These are phyloP conservation scores for Sugiyamaella neomexicana DNA, from an alignment of 1,139 yeast genomes.

Conservation along the genomic window DNA sequence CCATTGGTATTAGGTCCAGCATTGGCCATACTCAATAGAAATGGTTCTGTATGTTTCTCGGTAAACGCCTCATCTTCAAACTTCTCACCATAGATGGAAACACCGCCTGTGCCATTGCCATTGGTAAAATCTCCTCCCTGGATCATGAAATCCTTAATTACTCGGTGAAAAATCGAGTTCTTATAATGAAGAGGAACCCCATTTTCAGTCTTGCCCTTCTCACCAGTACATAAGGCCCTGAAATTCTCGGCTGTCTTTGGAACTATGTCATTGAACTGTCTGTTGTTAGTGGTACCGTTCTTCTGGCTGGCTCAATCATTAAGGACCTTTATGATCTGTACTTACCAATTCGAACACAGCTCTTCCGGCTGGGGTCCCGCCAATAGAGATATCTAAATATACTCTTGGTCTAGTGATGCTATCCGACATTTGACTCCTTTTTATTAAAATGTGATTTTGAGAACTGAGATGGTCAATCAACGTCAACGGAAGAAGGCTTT, in stretches of 20 bases:
- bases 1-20: constrained; percentile 96
- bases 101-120: constrained; percentile 91
- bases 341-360: constrained; percentile 72
- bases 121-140: constrained; percentile 92
- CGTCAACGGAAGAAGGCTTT: neutral
- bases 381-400: constrained; percentile 72
- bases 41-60: constrained; percentile 77
- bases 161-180: constrained; percentile 88
- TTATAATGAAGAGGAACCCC: constrained; percentile 70
- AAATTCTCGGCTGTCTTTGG: constrained; percentile 96
- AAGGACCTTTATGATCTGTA: neutral
- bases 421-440: neutral
- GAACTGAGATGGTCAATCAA: no score
- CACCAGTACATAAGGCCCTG: constrained; percentile 88
- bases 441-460: neutral
- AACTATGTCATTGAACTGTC: constrained; percentile 54
- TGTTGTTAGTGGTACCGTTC: neutral
- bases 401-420: constrained; percentile 48
- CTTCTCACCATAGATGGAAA: constrained; percentile 91
- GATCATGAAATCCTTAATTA: constrained; percentile 56
- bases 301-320: no score
- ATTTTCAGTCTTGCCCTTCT: constrained; percentile 62
- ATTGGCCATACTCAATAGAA: constrained; percentile 91
- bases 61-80: constrained; percentile 91
- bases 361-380: constrained; percentile 65